Base-by-base conservation (phyloP, 1,284 basidiomycete species). In the Trichosporon sp. region DNA sequence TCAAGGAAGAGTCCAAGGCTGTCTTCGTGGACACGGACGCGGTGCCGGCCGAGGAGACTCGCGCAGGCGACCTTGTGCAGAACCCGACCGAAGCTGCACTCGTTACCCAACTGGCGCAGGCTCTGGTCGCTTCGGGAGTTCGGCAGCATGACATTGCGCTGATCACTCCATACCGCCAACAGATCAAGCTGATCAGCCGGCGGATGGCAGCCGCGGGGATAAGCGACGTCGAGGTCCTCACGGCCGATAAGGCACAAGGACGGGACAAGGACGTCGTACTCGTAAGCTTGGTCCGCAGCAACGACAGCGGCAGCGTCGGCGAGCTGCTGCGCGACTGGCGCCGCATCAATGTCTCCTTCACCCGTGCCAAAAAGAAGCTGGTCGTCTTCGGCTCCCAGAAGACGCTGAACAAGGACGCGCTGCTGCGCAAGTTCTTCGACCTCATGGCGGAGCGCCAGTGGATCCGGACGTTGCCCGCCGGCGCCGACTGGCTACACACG, bases 201-300 rank as follows among this genome's bases (percentile, higher is more conserved):
- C 90, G 70, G 79, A 93, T 76, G 83, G 61, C 11, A 1, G 87
- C 43, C 8, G 66, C 70, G 26, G 4, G 37, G 37, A 32, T 79
- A 63, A 73, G 76, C 7, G 86, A 85, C 1, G 86, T 99, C 32
- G 97, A 99, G 81, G 89, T 97, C 68, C 85, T 98, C 70, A 99
- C 96, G 0, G 96, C 96, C 2, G 97, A 99, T 84, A 91, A 91
- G 69, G 94, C 92, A 81, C 96, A 99, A 84, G 97, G 97, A 0
- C 87, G 97, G 63, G 97, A 99, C 85, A 99, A 99, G 83, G 93
- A 95, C 66, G 94, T 92, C 78, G 91, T 99, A 73, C 87, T 99
- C 75, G 91, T 99, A 70, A 96, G 93, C 8, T 90, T 98, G 85
- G 95, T 98, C 4, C 87, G 94, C 66, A 93, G 92, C 1, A 97